Base-by-base conservation (phyloP, 768 basidiomycete genomes). In the Tulasnella sp. region DNA sequence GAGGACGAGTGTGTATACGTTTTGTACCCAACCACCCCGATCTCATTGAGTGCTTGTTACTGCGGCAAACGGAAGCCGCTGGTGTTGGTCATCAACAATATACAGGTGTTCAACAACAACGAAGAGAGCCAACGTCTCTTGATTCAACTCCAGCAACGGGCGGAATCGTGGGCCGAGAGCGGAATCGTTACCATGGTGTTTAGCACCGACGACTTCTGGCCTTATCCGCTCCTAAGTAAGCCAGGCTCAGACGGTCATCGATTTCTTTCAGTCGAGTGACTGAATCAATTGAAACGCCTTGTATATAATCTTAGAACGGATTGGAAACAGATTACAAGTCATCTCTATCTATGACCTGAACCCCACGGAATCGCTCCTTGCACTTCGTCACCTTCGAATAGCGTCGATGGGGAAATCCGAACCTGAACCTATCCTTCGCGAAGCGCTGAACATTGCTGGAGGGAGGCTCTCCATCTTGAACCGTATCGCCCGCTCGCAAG, bases 121-220 rank as follows among this genome's bases (percentile, higher is more conserved):
- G 85, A 85, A 9, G 81, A 80, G 25, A 89, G 90, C 0, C 75
- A 77, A 62, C 80, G 84, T 43, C 79, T 92, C 73, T 73, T 96
- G n/a, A 71, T 92, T 57, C 88, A 90, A 65, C 76, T 92, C 17
- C 92, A 92, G 67, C 87, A 88, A 66, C 78, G 82, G 57, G 91
- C 87, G 4, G 91, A 92, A 68, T 72, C 83, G 4, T 93, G 92
- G 89, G 82, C 85, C 4, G 83, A 85, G 10, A 81, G 84, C 68
- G 80, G 87, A 84, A 62, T 63, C 78, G 68, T 29, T 38, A 21
- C 53, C 17, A 3, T 29, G 22, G 54, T 55, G 15, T 55, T 55
- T 19, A 55, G 42, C 30, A 22, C 54, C n/a, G 54, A 55, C 24
- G 54, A 55, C 54, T 55, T 55, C 68, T 92, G 86, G 83, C 84